phyloP scores from a whole-genome alignment of 2,329 filamentous ascomycete genomes.

The Aurifilum marmelostoma region DNA sequence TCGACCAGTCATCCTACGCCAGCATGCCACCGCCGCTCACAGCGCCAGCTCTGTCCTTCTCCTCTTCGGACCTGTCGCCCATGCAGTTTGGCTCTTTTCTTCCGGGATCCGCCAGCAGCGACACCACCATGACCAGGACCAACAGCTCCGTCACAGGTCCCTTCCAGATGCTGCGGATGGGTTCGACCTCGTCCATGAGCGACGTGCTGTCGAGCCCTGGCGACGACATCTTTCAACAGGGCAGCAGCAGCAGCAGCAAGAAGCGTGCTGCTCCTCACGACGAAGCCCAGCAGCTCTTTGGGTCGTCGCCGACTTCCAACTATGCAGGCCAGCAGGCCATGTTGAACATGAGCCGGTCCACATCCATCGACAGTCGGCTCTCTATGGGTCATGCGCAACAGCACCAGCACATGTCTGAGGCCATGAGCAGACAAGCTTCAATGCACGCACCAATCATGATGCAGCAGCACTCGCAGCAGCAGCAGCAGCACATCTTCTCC shows the following conservation, averaged over 20 bases:
- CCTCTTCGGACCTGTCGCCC: slow-evolving; percentile 33
- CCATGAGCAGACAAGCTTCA: slow-evolving; percentile 11
- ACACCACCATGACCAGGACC: slow-evolving; percentile 47
- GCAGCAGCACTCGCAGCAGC: background rate
- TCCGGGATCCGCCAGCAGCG: slow-evolving; percentile 42
- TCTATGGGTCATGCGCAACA: slow-evolving; percentile 11
- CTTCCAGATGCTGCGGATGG: slow-evolving; percentile 42
- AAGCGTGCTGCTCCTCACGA: slow-evolving; percentile 39
- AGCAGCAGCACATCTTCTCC: slow-evolving; percentile 12
- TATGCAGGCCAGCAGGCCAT: slow-evolving; percentile 25
- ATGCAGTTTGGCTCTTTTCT: slow-evolving; percentile 49
- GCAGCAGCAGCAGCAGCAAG: slow-evolving; percentile 23
- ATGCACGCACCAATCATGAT: slow-evolving; percentile 19
- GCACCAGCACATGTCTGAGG: background rate
- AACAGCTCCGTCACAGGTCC: slow-evolving; percentile 43
- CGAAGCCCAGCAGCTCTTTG: slow-evolving; percentile 36
- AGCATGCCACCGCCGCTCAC: slow-evolving; percentile 19
- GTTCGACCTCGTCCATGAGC: slow-evolving; percentile 42
- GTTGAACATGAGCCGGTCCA: slow-evolving; percentile 48
- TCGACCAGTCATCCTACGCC: slow-evolving; percentile 24
- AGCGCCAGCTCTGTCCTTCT: slow-evolving; percentile 19
- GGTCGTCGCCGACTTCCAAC: background rate
- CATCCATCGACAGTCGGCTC: slow-evolving; percentile 36
- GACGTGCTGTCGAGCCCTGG: slow-evolving; percentile 32
- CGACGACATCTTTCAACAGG: slow-evolving; percentile 31